A percentile compares a stretch with the other conserved stretches of the same genome.
These are phyloP conservation scores for Neoboletus magnificus DNA, from an alignment of 768 basidiomycete species.

Conservation along the genomic window DNA sequence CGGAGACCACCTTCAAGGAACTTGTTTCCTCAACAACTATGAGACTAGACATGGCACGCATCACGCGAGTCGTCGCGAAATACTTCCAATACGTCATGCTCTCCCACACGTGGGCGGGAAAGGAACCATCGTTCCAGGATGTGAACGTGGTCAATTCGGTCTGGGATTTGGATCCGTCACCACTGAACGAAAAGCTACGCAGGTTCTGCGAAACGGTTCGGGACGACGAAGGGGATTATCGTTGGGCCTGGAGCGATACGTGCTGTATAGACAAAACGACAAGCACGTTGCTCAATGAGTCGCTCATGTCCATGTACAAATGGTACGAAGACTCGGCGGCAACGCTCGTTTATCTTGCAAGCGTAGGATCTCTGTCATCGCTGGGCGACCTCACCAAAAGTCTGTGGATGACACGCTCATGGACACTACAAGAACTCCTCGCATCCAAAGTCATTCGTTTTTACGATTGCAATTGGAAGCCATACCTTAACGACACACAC, in stretches of 20 bases:
- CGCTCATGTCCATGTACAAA: background rate
- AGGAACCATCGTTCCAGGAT: background rate
- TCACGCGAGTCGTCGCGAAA: background rate
- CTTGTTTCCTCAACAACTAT: background rate
- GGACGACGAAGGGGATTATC: background rate
- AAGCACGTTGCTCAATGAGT: background rate
- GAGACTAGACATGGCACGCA: background rate
- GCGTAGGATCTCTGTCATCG: background rate
- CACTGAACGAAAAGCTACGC: background rate
- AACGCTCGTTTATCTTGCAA: background rate
- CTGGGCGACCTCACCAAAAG: background rate
- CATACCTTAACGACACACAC: constrained; percentile 1
- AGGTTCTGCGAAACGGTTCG: background rate
- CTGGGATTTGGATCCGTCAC: background rate
- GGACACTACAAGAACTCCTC: constrained; percentile 14
- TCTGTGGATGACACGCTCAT: constrained; percentile 8
- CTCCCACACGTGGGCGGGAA: background rate
- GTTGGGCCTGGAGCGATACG: background rate
- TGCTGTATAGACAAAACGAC: background rate
- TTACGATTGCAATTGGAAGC: constrained; percentile 7
- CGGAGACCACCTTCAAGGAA: background rate
- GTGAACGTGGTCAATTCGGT: background rate
- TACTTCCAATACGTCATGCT: background rate
- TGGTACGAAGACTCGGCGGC: background rate
- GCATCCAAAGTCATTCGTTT: constrained; percentile 11